Evolutionary conservation across 2,329 filamentous ascomycete species (phyloP), one percentile per base, ranked within the genome.

Genomic region (Colletotrichum eleusines): DNA sequence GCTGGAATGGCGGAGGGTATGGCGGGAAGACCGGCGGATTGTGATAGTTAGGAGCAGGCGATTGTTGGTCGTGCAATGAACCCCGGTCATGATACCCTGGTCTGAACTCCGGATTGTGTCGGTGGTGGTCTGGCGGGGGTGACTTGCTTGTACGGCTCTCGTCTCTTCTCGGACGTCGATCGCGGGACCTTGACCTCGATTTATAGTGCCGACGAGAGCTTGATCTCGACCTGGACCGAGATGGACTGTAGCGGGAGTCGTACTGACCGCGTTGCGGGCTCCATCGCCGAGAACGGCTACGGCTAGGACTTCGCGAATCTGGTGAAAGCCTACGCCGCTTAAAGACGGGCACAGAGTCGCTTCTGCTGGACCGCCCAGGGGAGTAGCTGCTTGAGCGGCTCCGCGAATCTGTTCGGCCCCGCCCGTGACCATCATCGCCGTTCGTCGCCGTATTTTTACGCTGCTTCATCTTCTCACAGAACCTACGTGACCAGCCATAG

Each of bases 401-500:
- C 35, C 73, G 35, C 1, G 81, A 81, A 11, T 70, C 73, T 3
- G 83, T 83, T 5, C 81, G 78, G 5, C 79, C 81, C 33, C 81
- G 78, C 6, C 74, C 73, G 20, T 76, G 59, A 75, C 74, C 74
- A n/a, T 73, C 72, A 6, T 72, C 73, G 6, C 72, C 66, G 18
- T 38, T 74, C 59, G 69, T 74, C 16, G 74, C 74, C 66, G 81
- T 83, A 54, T 78, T 82, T 35, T 78, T 80, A 46, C 87, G 84
- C 61, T 84, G 82, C 80, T 91, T 94, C 92, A 96, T 96, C 76
- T 92, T 92, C 74, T 93, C 86, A 78, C 93, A 97, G 75, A 97
- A 96, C 1, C 84, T 84, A 48, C 88, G 87, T 6, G 94, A 95
- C 94, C 94, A 97, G 72, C 94, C 94, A 77, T 97, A 97, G 79